A percentile compares a stretch with the other conserved stretches of the same genome.
phyloP scores from a whole-genome alignment of 768 basidiomycete species.

The Psilocybe azurescens region DNA sequence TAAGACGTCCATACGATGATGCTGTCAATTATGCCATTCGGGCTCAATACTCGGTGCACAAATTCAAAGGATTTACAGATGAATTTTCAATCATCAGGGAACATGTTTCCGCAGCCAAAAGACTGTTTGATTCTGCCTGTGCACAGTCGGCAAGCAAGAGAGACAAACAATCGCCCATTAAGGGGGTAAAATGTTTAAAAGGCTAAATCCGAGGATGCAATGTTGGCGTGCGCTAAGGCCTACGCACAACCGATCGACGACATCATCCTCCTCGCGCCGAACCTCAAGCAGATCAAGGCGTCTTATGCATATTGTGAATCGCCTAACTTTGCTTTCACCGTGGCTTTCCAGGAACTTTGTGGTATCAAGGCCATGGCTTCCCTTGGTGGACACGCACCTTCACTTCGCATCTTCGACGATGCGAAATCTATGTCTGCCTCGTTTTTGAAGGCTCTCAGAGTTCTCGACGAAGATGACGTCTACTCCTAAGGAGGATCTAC shows the following conservation, averaged over 20 bases:
- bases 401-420: slow-evolving; percentile 43
- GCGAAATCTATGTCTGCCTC: slow-evolving; percentile 36
- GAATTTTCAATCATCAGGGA: slow-evolving; percentile 46
- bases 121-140: slow-evolving; percentile 22
- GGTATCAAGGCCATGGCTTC: slow-evolving; percentile 56
- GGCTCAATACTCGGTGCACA: too few species aligned
- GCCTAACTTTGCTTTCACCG: slow-evolving; percentile 49
- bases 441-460: slow-evolving; percentile 32
- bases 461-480: slow-evolving; percentile 14
- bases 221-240: slow-evolving; percentile 28
- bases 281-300: slow-evolving; percentile 55
- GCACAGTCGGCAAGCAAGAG: slow-evolving; percentile 6
- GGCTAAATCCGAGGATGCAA: slow-evolving; percentile 29
- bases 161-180: slow-evolving; percentile 1
- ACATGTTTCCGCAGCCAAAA: slow-evolving; percentile 38
- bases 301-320: slow-evolving; percentile 53
- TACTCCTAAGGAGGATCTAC: neutral
- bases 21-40: slow-evolving; percentile 28
- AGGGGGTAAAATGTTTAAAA: slow-evolving; percentile 22
- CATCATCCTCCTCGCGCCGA: slow-evolving; percentile 29
- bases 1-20: slow-evolving; percentile 42
- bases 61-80: slow-evolving; percentile 27
- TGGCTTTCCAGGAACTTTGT: slow-evolving; percentile 60
- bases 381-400: slow-evolving; percentile 38
- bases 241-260: slow-evolving; percentile 34